Evolutionary conservation across 495 filamentous ascomycete species (phyloP), one percentile per base, ranked within the genome.

Genomic region (Hypoxylon perforatum): DNA sequence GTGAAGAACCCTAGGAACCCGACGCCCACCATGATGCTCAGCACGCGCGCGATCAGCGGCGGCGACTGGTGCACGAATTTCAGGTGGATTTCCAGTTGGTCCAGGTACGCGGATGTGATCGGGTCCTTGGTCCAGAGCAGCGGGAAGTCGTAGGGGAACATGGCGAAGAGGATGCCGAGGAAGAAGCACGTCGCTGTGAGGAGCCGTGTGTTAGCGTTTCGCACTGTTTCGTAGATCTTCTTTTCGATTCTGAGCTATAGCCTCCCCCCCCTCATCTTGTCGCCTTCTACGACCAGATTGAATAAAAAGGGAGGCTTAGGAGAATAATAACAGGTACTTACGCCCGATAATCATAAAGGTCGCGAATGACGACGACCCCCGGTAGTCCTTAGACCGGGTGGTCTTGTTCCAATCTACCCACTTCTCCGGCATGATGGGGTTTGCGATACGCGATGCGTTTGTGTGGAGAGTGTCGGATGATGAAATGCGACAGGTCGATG

Each of bases 101-200:
- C 85, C 75, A 88, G 91, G 85, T 90, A 92, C n/a, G 83, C 75
- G 14, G 80, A 66, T 9, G 86, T 81, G 35, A 90, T 86, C 0
- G 85, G 82, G 46, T 82, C 81, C 5, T 87, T 85, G 30, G 91
- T 90, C 95, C 95, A 99, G 35, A 99, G 92, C 60, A 97, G 90
- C 49, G 94, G 92, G 83, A 94, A 97, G 86, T 99, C 95, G 84
- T 97, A 98, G 60, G 96, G 92, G 81, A 97, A 96, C 69, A 89
- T 86, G 75, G 93, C 92, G 89, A 98, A 99, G 79, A 99, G 90
- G 75, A 98, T 95, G 69, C 95, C 95, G 58, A 99, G 90, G 87
- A 96, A 95, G 87, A 99, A 99, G 74, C 89, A 94, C 28, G 90
- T 92, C 62, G 93, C 92, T 95, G 75, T 58, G 52, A 25, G 56